phyloP scores from a whole-genome alignment of 2,329 filamentous ascomycete species.

The Colletotrichum tropicale region DNA sequence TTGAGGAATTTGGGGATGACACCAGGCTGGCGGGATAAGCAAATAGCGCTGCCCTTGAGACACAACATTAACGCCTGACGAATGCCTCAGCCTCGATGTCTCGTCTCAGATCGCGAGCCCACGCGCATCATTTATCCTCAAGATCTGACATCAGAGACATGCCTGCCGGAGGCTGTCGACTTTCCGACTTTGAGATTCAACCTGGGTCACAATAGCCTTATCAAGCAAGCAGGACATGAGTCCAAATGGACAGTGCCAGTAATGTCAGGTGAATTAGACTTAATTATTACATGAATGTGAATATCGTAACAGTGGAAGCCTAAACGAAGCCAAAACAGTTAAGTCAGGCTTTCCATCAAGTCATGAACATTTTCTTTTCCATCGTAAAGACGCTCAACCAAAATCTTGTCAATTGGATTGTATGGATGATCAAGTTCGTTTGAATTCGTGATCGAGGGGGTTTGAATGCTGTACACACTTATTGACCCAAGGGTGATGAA shows the following conservation, averaged over 20 bases:
- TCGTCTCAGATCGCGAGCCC: not conserved
- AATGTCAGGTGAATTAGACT: not conserved
- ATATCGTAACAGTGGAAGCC: not conserved
- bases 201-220: rapidly evolving
- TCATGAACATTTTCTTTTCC: conserved; percentile 9
- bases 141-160: not conserved
- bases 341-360: not conserved
- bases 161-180: not conserved
- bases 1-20: not conserved
- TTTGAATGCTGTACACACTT: not conserved
- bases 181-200: not conserved
- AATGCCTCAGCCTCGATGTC: not conserved
- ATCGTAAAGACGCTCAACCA: not conserved
- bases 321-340: not conserved
- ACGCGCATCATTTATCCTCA: not conserved
- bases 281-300: conserved; percentile 17
- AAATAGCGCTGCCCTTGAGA: not conserved
- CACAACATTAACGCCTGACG: not conserved
- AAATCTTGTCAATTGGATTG: not conserved
- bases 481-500: not conserved
- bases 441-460: conserved; percentile 2
- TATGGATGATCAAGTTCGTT: not conserved
- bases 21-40: not conserved
- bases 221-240: not conserved
- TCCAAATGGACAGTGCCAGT: not conserved